Conservation (phyloP, 257 asterid genomes). For the Ilex asprella region DNA sequence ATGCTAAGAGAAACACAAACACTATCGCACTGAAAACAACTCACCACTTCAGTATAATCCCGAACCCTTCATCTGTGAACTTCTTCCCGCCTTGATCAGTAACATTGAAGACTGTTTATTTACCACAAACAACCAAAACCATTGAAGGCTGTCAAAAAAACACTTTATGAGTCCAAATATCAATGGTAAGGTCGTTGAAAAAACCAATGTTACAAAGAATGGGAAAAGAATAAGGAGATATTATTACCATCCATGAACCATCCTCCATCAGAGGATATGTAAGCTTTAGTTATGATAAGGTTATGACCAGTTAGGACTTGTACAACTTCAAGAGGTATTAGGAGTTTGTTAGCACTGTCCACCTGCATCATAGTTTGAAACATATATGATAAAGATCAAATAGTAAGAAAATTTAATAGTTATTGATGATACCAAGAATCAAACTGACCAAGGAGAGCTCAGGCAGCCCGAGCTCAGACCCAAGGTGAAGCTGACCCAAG, state of each 20-base stretch:
- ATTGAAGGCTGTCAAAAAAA: constrained; percentile 7
- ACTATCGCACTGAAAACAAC: neutral
- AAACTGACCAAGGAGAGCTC: too few species aligned
- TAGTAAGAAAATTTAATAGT: too few species aligned
- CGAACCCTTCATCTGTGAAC: constrained; percentile 48
- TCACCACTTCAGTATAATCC: constrained; percentile 66
- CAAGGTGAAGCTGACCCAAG: too few species aligned
- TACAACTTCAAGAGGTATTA: constrained; percentile 79
- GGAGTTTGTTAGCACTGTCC: constrained; percentile 77
- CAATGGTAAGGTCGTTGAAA: neutral
- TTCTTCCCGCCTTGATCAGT: constrained; percentile 75
- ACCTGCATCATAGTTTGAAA: constrained; percentile 45
- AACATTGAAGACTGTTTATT: constrained; percentile 66
- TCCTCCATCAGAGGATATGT: constrained; percentile 88
- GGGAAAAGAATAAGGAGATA: constrained; percentile 15
- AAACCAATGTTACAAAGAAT: constrained; percentile 1
- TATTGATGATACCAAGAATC: too few species aligned
- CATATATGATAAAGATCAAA: too few species aligned
- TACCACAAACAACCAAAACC: neutral
- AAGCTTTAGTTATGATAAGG: constrained; percentile 66
- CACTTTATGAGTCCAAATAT: neutral
- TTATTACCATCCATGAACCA: too few species aligned
- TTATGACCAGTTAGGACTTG: too few species aligned
- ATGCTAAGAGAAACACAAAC: neutral
- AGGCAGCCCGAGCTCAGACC: too few species aligned